Percentiles rank a stretch among this genome's conserved stretches.
These are phyloP conservation scores for Paecilomyces niveus DNA, from an alignment of 2,329 filamentous ascomycete species.

Conservation along the genomic window DNA sequence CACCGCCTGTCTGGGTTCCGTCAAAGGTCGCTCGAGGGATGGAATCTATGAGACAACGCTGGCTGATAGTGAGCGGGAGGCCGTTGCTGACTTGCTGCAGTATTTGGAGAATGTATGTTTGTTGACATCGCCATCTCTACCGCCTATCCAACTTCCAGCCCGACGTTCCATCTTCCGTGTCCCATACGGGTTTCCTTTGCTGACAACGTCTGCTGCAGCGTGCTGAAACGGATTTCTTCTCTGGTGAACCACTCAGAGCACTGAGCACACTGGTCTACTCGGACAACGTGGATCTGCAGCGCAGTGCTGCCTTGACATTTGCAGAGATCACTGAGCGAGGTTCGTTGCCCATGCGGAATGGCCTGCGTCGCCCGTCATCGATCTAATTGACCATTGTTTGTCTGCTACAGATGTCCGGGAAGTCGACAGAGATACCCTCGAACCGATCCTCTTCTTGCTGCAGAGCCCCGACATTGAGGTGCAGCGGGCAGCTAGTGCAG, in stretches of 20 bases:
- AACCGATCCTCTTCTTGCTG: constrained; percentile 90
- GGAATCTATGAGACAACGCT: constrained; percentile 79
- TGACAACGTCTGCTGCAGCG: constrained; percentile 52
- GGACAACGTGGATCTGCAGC: constrained; percentile 95
- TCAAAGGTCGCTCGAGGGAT: constrained; percentile 67
- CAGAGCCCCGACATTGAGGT: constrained; percentile 96
- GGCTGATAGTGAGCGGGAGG: constrained; percentile 92
- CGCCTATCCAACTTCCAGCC: neutral
- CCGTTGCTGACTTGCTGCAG: constrained; percentile 87
- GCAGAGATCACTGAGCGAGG: constrained; percentile 98
- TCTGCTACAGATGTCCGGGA: constrained; percentile 74
- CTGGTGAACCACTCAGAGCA: constrained; percentile 86
- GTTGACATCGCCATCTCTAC: neutral
- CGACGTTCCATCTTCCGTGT: neutral
- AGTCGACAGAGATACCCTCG: constrained; percentile 88
- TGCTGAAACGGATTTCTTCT: constrained; percentile 96
- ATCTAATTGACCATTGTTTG: constrained; percentile 2
- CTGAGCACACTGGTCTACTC: constrained; percentile 96
- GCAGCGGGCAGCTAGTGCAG: constrained; percentile 90
- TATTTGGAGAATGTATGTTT: constrained; percentile 86
- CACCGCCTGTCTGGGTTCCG: constrained; percentile 32
- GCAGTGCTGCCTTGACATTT: constrained; percentile 96
- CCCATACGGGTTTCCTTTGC: constrained; percentile 3
- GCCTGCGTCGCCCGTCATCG: neutral
- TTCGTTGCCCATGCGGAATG: constrained; percentile 32